A percentile compares a stretch with the other conserved stretches of the same genome.
These are phyloP conservation scores for grape (Vitis vinifera) DNA, from an alignment of 164 flowering plant genomes.

Conservation along the genomic window ASM3070453v1 NC_081811.1:25037501-25038000, in stretches of 20 bases:
- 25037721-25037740: slow-evolving; percentile 88
- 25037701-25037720: slow-evolving; percentile 83
- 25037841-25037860: no score
- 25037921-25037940: no score
- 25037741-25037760: slow-evolving; percentile 82
- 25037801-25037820: background rate
- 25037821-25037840: background rate
- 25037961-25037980: no score
- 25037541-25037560: slow-evolving; percentile 94
- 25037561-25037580: slow-evolving; percentile 82
- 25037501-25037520: slow-evolving; percentile 86
- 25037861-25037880: no score
- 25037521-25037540: slow-evolving; percentile 76
- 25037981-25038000: no score
- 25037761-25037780: background rate
- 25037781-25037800: background rate
- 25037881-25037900: no score
- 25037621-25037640: slow-evolving; percentile 1
- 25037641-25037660: slow-evolving; percentile 13
- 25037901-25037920: no score
- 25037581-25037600: slow-evolving; percentile 83
- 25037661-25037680: slow-evolving; percentile 99
- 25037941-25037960: no score
- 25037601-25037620: background rate
- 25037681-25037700: slow-evolving; percentile 96